These are phyloP conservation scores for Diversispora epigaea DNA, from an alignment of 192 early-diverging fungal species.

Conservation along the genomic window DNA sequence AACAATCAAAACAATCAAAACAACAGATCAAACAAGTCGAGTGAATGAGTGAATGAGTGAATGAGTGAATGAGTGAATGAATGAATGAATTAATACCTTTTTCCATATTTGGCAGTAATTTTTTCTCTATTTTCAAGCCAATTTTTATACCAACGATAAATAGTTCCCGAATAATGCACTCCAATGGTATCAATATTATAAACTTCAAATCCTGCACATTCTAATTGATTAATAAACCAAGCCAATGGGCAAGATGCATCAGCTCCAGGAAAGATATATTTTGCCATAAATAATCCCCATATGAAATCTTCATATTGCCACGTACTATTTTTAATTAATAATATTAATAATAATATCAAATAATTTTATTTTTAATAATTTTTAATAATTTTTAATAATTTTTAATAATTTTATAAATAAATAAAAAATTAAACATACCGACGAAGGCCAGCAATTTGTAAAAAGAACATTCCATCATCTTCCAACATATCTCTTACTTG, in stretches of 20 bases:
- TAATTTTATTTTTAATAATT: background rate
- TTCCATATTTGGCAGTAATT: constrained; percentile 82
- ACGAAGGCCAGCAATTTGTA: constrained; percentile 97
- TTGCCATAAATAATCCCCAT: constrained; percentile 97
- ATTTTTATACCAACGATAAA: constrained; percentile 96
- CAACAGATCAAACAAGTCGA: constrained; percentile 23
- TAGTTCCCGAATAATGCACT: constrained; percentile 96
- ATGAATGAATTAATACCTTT: constrained; percentile 61
- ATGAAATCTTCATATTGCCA: constrained; percentile 68
- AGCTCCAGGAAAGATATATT: constrained; percentile 98
- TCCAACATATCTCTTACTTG: constrained; percentile 94
- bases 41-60: too few species aligned
- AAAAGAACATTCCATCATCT: constrained; percentile 97
- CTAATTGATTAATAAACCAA: constrained; percentile 94
- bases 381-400: background rate
- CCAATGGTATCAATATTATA: constrained; percentile 86
- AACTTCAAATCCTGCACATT: constrained; percentile 93
- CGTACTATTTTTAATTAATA: constrained; percentile 30
- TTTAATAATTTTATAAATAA: too few species aligned
- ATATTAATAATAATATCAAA: background rate
- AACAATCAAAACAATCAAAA: background rate
- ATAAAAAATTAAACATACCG: background rate
- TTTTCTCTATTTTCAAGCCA: constrained; percentile 92
- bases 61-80: too few species aligned
- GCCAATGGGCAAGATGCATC: constrained; percentile 94